Conservation (phyloP, 371 early-diverging fungal genomes). For the Apophysomyces variabilis region DNA sequence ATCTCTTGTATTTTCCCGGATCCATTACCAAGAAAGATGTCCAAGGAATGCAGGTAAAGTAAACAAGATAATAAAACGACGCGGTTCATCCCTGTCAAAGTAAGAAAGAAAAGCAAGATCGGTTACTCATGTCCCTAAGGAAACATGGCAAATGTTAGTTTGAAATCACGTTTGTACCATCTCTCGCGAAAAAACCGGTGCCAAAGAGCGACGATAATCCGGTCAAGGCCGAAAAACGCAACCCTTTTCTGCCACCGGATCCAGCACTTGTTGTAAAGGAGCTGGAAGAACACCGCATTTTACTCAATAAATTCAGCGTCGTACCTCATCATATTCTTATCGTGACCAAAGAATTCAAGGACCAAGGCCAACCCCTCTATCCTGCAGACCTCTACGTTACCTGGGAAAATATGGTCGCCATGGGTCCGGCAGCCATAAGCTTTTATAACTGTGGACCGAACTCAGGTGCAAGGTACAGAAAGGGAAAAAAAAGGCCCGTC, state of each 20-base stretch:
- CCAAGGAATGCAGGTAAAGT: conserved; percentile 35
- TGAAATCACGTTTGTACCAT: conserved; percentile 56
- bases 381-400: conserved; percentile 62
- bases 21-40: conserved; percentile 19
- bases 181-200: conserved; percentile 50
- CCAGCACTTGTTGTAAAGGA: conserved; percentile 64
- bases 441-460: conserved; percentile 78
- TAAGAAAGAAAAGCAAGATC: background rate
- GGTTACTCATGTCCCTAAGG: background rate
- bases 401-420: conserved; percentile 53
- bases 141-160: conserved; percentile 26
- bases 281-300: conserved; percentile 56
- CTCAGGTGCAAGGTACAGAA: conserved; percentile 71
- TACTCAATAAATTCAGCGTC: conserved; percentile 81
- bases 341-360: conserved; percentile 74
- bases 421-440: conserved; percentile 52
- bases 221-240: conserved; percentile 31
- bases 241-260: conserved; percentile 75
- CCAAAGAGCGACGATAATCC: conserved; percentile 26
- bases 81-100: background rate
- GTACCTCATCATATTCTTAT: conserved; percentile 70
- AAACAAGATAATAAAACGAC: too few relatives aligned
- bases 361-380: conserved; percentile 65
- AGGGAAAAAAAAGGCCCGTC: background rate
- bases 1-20: conserved; percentile 35